Base-by-base conservation (phyloP, 345 rosid species). In the Eucalyptus guilfoylei region DNA sequence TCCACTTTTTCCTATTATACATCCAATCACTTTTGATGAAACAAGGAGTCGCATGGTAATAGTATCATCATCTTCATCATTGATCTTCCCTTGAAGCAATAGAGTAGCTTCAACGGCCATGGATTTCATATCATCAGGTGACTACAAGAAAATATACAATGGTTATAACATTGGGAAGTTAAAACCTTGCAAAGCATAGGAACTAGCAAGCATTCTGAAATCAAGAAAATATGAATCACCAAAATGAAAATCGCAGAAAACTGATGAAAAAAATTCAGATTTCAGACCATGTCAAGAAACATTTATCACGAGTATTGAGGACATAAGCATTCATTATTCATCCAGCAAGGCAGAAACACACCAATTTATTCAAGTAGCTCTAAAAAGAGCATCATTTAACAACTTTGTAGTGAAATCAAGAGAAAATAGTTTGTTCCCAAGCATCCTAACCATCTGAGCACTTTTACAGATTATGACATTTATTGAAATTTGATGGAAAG, bases 91-190 rank as follows among this genome's bases (percentile, higher is more conserved):
- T 93, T 96, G 99, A 72, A 98, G 98, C 93, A 96, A 89, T 85
- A 98, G 91, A 91, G 95, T 94, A 89, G 99, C 97, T 92, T 98
- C 99, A 91, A 98, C 99, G 3, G 97, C 97, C 97, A 94, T 95
- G 88, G 99, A 98, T 93, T 98, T 97, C 93, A 95, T 87, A 92
- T 98, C 99, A 90, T 98, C 96, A 7, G 95, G 97, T 26, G 99
- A 93, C 98, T 95, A 95, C 91, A 85, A 92, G 26, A 58, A 49
- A 81, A 88, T 64, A 48, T 42, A 64, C 45, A 40, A 40, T 81
- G 86, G 49, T n/a, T 52, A 49, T 4, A 86, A 42, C n/a, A 50
- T 32, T 28, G 55, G 67, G 40, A 52, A 86, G 17, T 52, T 86
- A 86, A 86, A 23, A 49, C 42, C 40, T 32, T 58, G 30, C 42